Evolutionary conservation across 441 rosid genomes (phyloP).

Genomic region (Mallotus repandus): DNA sequence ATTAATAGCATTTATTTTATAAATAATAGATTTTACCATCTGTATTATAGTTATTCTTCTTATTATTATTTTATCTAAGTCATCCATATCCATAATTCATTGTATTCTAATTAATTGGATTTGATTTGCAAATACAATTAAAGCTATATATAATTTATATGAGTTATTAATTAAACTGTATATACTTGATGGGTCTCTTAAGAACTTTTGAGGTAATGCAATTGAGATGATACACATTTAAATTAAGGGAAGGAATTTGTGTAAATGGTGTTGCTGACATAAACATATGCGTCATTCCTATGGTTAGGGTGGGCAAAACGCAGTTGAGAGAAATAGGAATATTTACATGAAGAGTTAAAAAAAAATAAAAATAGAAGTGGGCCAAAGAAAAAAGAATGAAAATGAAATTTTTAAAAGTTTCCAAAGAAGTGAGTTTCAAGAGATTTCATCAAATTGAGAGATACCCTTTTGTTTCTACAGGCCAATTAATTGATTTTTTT

Average conservation of each 20-base stretch:
- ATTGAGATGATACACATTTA: neutral
- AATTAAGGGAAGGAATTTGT: neutral
- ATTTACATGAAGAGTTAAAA: slow-evolving; percentile 8
- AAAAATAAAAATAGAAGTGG: slow-evolving; percentile 18
- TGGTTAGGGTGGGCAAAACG: slow-evolving; percentile 24
- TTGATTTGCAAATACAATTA: no score
- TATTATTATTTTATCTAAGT: no score
- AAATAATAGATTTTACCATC: no score
- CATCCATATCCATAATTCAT: no score
- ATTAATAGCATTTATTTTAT: no score
- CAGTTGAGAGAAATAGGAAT: neutral
- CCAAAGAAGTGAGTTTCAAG: slow-evolving; percentile 21
- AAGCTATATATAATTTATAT: no score
- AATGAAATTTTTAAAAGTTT: neutral
- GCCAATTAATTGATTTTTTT: no score
- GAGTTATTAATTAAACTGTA: no score
- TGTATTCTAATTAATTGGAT: no score
- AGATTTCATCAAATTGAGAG: slow-evolving; percentile 41
- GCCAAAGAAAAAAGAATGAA: neutral
- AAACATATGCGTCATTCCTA: slow-evolving; percentile 50
- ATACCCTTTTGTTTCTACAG: slow-evolving; percentile 19
- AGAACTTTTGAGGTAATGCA: neutral
- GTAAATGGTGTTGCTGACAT: slow-evolving; percentile 41
- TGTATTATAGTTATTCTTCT: no score
- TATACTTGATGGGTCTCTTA: no score